phyloP scores from a whole-genome alignment of 371 early-diverging fungal species.

The Batkoa obscura region DNA sequence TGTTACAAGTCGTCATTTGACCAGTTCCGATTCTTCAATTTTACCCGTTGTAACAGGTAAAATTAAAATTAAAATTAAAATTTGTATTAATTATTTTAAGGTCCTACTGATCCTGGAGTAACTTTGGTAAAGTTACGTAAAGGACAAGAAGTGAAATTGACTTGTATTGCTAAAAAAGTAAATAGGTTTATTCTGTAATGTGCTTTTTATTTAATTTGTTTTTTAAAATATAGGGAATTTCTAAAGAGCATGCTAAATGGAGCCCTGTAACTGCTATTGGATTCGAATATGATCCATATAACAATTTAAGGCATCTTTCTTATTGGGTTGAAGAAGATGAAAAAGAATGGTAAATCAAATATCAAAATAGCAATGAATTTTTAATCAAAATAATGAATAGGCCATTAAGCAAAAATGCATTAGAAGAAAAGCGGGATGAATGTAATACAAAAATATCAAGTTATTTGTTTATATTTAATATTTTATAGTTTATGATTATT shows the following conservation, averaged over 20 bases:
- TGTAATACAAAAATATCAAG: background rate
- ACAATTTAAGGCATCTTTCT: slow-evolving; percentile 75
- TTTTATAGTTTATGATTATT: slow-evolving; percentile 59
- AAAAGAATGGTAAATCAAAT: slow-evolving; percentile 55
- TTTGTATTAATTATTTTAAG: background rate
- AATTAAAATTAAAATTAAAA: background rate
- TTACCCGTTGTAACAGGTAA: slow-evolving; percentile 51
- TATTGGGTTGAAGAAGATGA: slow-evolving; percentile 92
- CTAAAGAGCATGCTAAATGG: slow-evolving; percentile 98
- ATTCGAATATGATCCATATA: slow-evolving; percentile 96
- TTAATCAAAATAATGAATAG: slow-evolving; percentile 9
- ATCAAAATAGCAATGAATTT: background rate
- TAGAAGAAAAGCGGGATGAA: slow-evolving; percentile 30
- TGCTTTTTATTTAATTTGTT: background rate
- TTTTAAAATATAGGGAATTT: slow-evolving; percentile 50
- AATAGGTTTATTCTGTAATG: background rate
- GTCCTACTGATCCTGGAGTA: slow-evolving; percentile 48
- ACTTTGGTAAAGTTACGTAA: slow-evolving; percentile 80
- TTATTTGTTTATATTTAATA: background rate
- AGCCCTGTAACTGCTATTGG: slow-evolving; percentile 83
- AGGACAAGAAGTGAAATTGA: slow-evolving; percentile 79
- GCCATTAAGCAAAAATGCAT: slow-evolving; percentile 57
- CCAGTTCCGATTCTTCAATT: slow-evolving; percentile 55
- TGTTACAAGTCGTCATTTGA: slow-evolving; percentile 70
- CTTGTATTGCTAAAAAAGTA: slow-evolving; percentile 69